phyloP scores from a whole-genome alignment of 768 basidiomycete species.

The Hydnum rufescens region DNA sequence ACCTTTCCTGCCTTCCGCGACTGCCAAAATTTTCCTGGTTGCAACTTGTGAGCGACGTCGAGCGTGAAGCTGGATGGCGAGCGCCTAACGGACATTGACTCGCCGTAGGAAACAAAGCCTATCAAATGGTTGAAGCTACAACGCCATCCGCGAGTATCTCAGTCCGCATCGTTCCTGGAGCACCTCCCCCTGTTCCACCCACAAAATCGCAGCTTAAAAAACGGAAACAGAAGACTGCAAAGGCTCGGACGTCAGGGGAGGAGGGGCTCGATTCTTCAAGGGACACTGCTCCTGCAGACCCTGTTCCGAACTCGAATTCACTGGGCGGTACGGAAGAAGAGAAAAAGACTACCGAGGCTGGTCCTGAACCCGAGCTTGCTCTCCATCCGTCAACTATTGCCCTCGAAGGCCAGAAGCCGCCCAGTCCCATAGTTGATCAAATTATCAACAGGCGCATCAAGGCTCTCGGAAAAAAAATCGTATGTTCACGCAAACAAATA shows the following conservation, averaged over 20 bases:
- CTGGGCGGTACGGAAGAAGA: conserved; percentile 30
- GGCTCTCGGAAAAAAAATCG: conserved; percentile 66
- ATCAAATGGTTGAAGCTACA: too few species aligned
- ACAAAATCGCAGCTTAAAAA: conserved; percentile 42
- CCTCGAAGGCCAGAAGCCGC: conserved; percentile 22
- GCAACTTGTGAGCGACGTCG: too few species aligned
- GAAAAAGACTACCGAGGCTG: not conserved
- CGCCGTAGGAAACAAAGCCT: too few species aligned
- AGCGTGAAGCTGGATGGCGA: too few species aligned
- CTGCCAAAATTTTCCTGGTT: too few species aligned
- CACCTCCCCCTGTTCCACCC: conserved; percentile 43
- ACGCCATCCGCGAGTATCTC: too few species aligned
- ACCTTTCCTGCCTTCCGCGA: too few species aligned
- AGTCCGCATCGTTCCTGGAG: conserved; percentile 69
- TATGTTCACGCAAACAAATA: conserved; percentile 19
- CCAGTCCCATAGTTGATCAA: conserved; percentile 47
- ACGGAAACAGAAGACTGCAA: conserved; percentile 30
- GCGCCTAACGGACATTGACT: too few species aligned
- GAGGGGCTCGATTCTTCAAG: conserved; percentile 18
- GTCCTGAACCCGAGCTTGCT: conserved; percentile 19
- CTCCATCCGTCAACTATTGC: conserved; percentile 24
- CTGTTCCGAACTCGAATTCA: conserved; percentile 30
- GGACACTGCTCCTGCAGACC: conserved; percentile 29
- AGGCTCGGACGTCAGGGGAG: not conserved
- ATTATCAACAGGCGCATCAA: conserved; percentile 64